Conservation (phyloP, 768 basidiomycete genomes). For the Clavaria fumosa region DNA sequence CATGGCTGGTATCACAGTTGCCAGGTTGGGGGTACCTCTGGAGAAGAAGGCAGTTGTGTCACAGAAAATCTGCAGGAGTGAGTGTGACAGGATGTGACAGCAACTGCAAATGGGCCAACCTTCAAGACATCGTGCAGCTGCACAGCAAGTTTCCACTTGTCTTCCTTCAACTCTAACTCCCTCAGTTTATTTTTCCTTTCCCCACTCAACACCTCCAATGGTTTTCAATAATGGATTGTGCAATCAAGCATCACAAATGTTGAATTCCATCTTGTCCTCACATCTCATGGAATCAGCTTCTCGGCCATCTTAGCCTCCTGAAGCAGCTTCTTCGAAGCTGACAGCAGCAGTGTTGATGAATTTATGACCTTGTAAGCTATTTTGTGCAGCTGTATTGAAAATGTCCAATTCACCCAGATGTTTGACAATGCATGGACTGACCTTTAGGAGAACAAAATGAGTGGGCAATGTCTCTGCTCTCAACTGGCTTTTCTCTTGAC, state of each 20-base stretch:
- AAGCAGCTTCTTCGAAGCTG: too few relatives aligned
- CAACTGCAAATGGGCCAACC: constrained; percentile 8
- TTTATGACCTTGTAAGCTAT: too few relatives aligned
- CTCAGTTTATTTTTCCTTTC: constrained; percentile 8
- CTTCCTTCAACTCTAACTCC: constrained; percentile 9
- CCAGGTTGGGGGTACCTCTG: constrained; percentile 11
- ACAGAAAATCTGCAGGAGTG: constrained; percentile 7
- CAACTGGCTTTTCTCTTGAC: too few relatives aligned
- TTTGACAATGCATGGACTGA: too few relatives aligned
- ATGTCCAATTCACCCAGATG: too few relatives aligned
- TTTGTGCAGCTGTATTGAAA: too few relatives aligned
- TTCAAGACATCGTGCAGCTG: constrained; percentile 16
- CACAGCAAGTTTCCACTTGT: constrained; percentile 16
- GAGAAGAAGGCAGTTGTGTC: constrained; percentile 16
- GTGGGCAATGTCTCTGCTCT: too few relatives aligned
- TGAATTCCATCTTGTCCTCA: not conserved
- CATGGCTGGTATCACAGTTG: constrained; percentile 16
- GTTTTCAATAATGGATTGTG: constrained; percentile 15
- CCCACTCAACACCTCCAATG: constrained; percentile 13
- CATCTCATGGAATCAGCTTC: too few relatives aligned
- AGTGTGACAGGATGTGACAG: not conserved
- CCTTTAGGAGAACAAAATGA: too few relatives aligned
- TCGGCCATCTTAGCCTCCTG: too few relatives aligned
- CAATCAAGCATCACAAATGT: constrained; percentile 9
- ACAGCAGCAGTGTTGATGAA: too few relatives aligned